Evolutionary conservation across 345 rosid genomes (phyloP).

Genomic region (Gossypium sturtianum): DNA sequence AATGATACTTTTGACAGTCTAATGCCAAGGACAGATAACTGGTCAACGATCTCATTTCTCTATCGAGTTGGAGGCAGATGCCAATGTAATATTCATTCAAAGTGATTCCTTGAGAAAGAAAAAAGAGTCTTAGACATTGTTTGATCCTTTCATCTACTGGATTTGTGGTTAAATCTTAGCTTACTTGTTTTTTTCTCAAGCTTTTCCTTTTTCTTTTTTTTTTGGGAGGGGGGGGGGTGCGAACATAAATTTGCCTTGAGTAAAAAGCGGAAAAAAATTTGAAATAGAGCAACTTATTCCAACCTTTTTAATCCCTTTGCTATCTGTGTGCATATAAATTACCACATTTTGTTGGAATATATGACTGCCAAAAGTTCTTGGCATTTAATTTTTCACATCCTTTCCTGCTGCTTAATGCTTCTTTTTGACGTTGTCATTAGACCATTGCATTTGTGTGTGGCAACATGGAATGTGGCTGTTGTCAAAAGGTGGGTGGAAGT

Average conservation of each 20-base stretch:
- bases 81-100: not conserved
- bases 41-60: not conserved
- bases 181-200: not conserved
- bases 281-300: not conserved
- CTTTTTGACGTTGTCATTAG: slow-evolving; percentile 33
- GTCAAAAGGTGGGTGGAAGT: slow-evolving; percentile 92
- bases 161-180: not conserved
- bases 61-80: not conserved
- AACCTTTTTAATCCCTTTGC: not conserved
- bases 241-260: not conserved
- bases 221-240: not conserved
- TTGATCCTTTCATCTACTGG: not conserved
- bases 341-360: not conserved
- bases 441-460: slow-evolving; percentile 84
- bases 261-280: not conserved
- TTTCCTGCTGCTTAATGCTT: slow-evolving; percentile 11
- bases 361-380: slow-evolving; percentile 2
- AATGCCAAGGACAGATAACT: not conserved
- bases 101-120: not conserved
- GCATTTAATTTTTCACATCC: not conserved
- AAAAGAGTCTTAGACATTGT: not conserved
- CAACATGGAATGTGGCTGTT: slow-evolving; percentile 86
- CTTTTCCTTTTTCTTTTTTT: not conserved
- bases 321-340: not conserved
- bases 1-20: not conserved